These are phyloP conservation scores for Cladophialophora carrionii DNA, from an alignment of 2,329 filamentous ascomycete species.

Conservation along the genomic window DNA sequence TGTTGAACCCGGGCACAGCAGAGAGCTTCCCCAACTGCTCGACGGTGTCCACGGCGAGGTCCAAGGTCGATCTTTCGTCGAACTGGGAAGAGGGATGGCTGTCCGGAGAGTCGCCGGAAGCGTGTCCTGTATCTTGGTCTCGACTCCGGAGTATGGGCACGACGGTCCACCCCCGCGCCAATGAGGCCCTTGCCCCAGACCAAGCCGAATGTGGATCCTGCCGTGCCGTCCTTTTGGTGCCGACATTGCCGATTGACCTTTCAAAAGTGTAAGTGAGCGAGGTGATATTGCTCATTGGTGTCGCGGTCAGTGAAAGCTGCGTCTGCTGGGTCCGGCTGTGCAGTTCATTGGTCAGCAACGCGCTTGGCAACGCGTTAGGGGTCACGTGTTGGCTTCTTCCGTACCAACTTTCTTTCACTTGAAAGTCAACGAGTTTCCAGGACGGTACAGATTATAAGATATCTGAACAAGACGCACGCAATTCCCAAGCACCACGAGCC, in stretches of 20 bases:
- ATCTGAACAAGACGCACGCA: background rate
- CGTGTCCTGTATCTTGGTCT: background rate
- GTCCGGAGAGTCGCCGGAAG: constrained; percentile 10
- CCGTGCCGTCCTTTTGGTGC: background rate
- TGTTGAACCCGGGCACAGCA: background rate
- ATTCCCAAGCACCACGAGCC: background rate
- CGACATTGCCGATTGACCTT: constrained; percentile 3
- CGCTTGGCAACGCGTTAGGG: background rate
- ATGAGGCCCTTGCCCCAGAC: background rate
- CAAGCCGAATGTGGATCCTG: background rate
- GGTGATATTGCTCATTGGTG: background rate
- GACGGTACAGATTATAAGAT: background rate
- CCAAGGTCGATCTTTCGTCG: constrained; percentile 1
- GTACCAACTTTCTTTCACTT: background rate
- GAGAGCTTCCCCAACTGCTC: constrained; percentile 5
- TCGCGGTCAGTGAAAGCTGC: background rate
- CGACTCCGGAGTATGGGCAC: too few relatives aligned
- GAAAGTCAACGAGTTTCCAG: background rate
- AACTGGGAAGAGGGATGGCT: background rate
- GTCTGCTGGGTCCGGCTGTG: too few relatives aligned
- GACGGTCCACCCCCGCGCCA: constrained; percentile 10
- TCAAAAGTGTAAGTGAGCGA: background rate
- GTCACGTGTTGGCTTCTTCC: background rate
- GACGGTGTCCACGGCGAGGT: background rate
- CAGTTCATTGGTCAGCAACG: background rate